Conservation (phyloP, 306 rosid genomes). For the Carpinus fangiana region DNA sequence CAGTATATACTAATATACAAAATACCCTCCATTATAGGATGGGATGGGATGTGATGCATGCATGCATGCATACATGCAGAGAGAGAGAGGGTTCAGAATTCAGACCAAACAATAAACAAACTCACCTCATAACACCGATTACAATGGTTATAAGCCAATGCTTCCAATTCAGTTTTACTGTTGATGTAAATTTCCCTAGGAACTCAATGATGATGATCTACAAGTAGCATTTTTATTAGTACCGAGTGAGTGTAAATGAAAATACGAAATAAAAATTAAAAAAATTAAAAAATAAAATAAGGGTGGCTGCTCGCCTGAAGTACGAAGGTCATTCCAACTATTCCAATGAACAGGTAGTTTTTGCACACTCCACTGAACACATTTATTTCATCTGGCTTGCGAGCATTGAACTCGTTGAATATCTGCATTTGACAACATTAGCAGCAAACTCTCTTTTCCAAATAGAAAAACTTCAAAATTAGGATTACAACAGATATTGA, state of each 20-base stretch:
- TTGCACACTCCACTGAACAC: constrained; percentile 77
- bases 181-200: constrained; percentile 74
- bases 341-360: constrained; percentile 71
- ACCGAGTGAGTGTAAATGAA: constrained; percentile 5
- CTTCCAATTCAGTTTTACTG: constrained; percentile 63
- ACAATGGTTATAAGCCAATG: constrained; percentile 63
- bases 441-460: background rate
- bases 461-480: background rate
- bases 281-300: background rate
- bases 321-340: constrained; percentile 62
- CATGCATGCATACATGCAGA: background rate
- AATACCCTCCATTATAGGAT: too few relatives aligned
- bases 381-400: constrained; percentile 84
- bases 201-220: constrained; percentile 78
- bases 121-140: constrained; percentile 64
- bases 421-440: constrained; percentile 52
- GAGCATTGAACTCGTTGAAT: constrained; percentile 91
- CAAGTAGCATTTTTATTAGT: constrained; percentile 11
- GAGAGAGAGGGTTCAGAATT: background rate
- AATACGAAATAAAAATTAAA: background rate
- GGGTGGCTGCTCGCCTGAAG: constrained; percentile 64
- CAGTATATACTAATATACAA: background rate
- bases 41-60: too few relatives aligned
- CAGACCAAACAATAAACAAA: constrained; percentile 9
- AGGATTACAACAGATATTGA: background rate